Evolutionary conservation across 768 basidiomycete genomes (phyloP).

Genomic region (Cystobasidium ongulense): DNA sequence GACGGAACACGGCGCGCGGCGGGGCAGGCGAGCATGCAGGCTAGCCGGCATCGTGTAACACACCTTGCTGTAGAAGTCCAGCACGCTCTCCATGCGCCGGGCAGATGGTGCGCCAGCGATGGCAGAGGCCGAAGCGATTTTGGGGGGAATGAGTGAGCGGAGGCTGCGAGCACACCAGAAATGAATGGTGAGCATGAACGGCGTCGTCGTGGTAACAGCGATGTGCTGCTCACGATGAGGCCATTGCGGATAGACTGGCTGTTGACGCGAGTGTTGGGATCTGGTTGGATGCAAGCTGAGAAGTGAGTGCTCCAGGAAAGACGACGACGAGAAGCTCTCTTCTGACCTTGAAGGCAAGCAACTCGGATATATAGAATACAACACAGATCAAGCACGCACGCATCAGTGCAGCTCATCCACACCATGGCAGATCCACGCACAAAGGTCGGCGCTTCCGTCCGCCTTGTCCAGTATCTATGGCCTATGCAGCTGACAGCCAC

Average conservation of each 20-base stretch:
- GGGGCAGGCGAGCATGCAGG: neutral
- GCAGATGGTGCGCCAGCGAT: conserved; percentile 64
- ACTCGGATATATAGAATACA: neutral
- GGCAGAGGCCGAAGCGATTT: conserved; percentile 82
- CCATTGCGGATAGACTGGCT: neutral
- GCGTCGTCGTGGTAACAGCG: neutral
- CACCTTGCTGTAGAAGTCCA: conserved; percentile 83
- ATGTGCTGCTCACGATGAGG: conserved; percentile 14
- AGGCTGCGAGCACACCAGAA: conserved; percentile 49
- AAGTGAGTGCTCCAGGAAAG: neutral
- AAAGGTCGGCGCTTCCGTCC: conserved; percentile 23
- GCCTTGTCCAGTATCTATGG: too few relatives aligned
- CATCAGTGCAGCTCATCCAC: neutral
- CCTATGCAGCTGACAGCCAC: neutral
- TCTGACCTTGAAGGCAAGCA: too few relatives aligned
- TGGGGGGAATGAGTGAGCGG: conserved; percentile 78
- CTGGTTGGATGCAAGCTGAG: neutral
- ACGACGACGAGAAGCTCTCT: too few relatives aligned
- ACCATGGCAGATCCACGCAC: conserved; percentile 29
- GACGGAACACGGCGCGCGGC: neutral
- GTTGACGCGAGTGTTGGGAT: neutral
- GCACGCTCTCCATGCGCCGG: conserved; percentile 69
- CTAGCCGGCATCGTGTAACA: neutral
- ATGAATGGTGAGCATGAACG: too few relatives aligned
- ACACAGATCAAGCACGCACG: neutral